A percentile compares a stretch with the other conserved stretches of the same genome.
These are phyloP conservation scores for Aspergillus costaricaensis DNA, from an alignment of 2,329 filamentous ascomycete species.

Conservation along the genomic window DNA sequence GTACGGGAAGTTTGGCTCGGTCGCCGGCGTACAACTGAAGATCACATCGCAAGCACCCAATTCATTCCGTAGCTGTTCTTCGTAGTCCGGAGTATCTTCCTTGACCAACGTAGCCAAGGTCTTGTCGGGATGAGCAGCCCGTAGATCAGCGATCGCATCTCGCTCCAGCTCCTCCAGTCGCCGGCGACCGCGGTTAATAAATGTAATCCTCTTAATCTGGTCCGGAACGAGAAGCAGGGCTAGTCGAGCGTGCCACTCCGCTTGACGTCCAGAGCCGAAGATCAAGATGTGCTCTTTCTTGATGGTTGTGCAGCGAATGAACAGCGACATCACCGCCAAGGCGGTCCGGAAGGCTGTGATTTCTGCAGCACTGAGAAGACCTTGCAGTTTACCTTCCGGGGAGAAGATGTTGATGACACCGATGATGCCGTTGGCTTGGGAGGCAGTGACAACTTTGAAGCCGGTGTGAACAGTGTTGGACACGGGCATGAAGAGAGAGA, in stretches of 20 bases:
- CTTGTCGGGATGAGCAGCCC: conserved; percentile 39
- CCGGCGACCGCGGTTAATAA: conserved; percentile 70
- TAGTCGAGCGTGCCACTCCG: conserved; percentile 53
- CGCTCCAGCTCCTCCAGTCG: conserved; percentile 54
- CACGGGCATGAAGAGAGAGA: conserved; percentile 75
- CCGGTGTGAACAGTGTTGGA: conserved; percentile 64
- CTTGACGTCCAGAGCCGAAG: conserved; percentile 54
- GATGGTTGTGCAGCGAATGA: conserved; percentile 48
- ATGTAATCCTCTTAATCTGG: conserved; percentile 64
- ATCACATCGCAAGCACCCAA: conserved; percentile 45
- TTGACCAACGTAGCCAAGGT: conserved; percentile 49
- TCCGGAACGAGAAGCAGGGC: conserved; percentile 50
- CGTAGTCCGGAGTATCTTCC: conserved; percentile 62
- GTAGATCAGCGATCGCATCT: conserved; percentile 35
- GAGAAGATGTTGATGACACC: conserved; percentile 71
- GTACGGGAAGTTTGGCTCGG: conserved; percentile 46
- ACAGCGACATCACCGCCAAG: conserved; percentile 67
- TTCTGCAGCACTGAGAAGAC: conserved; percentile 71
- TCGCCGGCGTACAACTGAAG: conserved; percentile 54
- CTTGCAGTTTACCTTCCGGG: conserved; percentile 62
- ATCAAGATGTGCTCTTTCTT: conserved; percentile 44
- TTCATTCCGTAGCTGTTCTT: conserved; percentile 27
- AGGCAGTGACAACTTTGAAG: conserved; percentile 70
- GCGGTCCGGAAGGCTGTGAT: conserved; percentile 81
- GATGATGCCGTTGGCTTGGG: conserved; percentile 48